Base-by-base conservation (phyloP, 2,329 filamentous ascomycete species). In the Cladosporium sp. region DNA sequence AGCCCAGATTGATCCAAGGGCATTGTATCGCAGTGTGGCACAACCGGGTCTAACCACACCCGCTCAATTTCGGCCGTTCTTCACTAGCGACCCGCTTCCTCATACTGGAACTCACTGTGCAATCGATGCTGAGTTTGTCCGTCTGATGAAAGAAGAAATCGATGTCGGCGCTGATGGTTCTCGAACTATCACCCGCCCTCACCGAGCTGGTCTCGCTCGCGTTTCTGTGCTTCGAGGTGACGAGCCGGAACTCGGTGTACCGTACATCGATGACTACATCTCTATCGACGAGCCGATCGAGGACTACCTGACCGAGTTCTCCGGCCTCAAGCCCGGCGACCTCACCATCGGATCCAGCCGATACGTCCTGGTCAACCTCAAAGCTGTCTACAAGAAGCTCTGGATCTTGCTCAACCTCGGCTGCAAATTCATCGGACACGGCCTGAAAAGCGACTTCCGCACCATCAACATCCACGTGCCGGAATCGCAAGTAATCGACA, bases 381-480 rank as follows among this genome's bases (percentile, higher is more conserved):
- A 98, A 68, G 81, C 87, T 54, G 91, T 89, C 1, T 98, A 97
- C 77, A 98, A 98, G 72, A 96, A 96, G 69, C 83, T 98, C 31
- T 98, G 95, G 95, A 82, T 97, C 13, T 78, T 98, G 14, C 80
- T 98, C 32, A 98, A 98, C 66, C 78, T 97, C 0, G 93, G 93
- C 44, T 95, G 90, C 71, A 83, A 88, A 57, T 98, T 98, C 67
- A 81, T 98, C 4, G 93, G 93, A 2, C 93, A 98, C 65, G 92
- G 92, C 3, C 77, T 98, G 40, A 89, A 89, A 60, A 92, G 93
- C 61, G 93, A 98, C 70, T 97, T 98, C 73, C 89, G 93, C 49
- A 95, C 95, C 52, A 95, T 95, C 72, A 98, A 98, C 69, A 96
- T 98, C 52, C 89, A 96, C 68, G 87, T 98, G 0, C 93, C 95